Evolutionary conservation across 2,329 filamentous ascomycete genomes (phyloP), one percentile per base, ranked within the genome.

Genomic region (Cylindrodendrum hubeiense): DNA sequence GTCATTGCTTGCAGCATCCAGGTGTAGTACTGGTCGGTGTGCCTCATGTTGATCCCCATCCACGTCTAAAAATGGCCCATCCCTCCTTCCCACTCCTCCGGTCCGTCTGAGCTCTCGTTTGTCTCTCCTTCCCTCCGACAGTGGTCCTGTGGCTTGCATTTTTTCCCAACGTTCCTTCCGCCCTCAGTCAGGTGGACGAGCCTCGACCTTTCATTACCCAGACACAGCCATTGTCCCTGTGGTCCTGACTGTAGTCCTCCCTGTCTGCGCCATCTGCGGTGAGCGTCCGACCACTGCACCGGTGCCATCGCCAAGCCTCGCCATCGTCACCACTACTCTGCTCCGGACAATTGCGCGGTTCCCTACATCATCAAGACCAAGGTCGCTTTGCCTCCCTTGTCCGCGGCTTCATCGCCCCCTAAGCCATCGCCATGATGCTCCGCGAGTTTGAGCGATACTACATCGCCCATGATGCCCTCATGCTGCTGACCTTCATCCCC

Each of bases 401-500:
- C 21, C 13, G 15, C 44, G 8, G 24, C 33, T 33, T 33, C n/a
- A n/a, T 44, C 33, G 39, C 37, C 5, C 15, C 17, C 24, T 17
- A 12, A 46, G 13, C 9, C 39, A 3, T 22, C 26, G 58, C 28
- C 26, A 67, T 58, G 12, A 49, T 43, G 44, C 41, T 70, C 24
- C 43, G 24, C 0, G 13, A 22, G 6, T 12, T 21, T 2, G 63
- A 71, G 33, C 39, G 21, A 47, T 67, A 55, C 2, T 10, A 19
- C 12, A 30, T 76, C 28, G 66, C 67, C 7, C 64, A 56, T 3
- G 50, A 33, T 24, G 67, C 61, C 2, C 53, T 78, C 37, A 55
- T 70, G 9, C 28, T 65, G 3, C 12, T 71, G 7, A 65, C 60
- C 22, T 67, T 44, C 30, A 19, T 74, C 3, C 67, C 74, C 2